Conservation (phyloP, 805 yeast genomes). For the Candida namnaoensis region DNA sequence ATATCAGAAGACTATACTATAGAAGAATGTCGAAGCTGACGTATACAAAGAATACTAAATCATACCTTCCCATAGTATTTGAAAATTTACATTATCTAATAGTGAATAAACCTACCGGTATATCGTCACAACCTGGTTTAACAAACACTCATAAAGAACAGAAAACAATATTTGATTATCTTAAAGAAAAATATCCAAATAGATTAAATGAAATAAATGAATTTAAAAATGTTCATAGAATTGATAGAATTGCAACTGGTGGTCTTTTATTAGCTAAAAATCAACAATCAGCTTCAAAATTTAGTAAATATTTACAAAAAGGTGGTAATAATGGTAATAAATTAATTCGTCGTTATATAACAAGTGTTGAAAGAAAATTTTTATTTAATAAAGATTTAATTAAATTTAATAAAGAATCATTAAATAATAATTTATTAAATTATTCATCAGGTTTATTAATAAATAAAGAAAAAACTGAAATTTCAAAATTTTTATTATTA, state of each 20-base stretch:
- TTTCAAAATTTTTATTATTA: slow-evolving; percentile 9
- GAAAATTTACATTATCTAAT: not conserved
- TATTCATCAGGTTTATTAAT: too few relatives aligned
- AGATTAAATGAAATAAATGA: not conserved
- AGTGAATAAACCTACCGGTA: not conserved
- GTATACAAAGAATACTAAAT: too few relatives aligned
- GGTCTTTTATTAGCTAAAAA: slow-evolving; percentile 28
- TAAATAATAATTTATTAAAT: too few relatives aligned
- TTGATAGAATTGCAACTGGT: slow-evolving; percentile 31
- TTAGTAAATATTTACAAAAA: slow-evolving; percentile 20
- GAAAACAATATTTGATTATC: not conserved
- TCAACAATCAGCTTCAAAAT: slow-evolving; percentile 21
- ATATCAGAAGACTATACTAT: too few relatives aligned
- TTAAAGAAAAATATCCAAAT: not conserved
- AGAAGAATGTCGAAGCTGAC: too few relatives aligned
- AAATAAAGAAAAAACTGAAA: slow-evolving; percentile 1
- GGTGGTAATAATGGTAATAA: slow-evolving; percentile 28
- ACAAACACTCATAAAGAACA: not conserved
- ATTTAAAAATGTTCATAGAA: slow-evolving; percentile 25
- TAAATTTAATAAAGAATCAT: too few relatives aligned
- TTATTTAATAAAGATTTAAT: not conserved
- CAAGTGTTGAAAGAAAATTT: slow-evolving; percentile 7
- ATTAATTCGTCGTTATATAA: slow-evolving; percentile 27
- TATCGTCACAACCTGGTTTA: not conserved
- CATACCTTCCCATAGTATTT: not conserved